Percentiles rank a stretch among this genome's conserved stretches.
phyloP scores from a whole-genome alignment of 768 basidiomycete species.

The Tricholoma sp. region DNA sequence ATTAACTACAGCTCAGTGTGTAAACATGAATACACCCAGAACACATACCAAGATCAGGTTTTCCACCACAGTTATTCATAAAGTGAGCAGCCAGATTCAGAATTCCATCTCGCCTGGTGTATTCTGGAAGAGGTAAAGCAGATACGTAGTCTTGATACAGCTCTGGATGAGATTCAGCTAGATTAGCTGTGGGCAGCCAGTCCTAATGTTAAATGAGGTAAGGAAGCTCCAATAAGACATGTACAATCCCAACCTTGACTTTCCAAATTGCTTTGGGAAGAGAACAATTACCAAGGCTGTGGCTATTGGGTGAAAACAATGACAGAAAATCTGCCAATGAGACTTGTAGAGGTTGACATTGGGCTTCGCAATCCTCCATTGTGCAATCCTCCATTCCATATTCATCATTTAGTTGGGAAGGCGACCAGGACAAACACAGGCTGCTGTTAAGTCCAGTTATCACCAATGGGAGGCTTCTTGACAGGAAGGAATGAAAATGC shows the following conservation, averaged over 20 bases:
- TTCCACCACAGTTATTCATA: slow-evolving; percentile 59
- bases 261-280: not conserved
- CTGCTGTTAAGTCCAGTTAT: not conserved
- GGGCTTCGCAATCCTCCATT: not conserved
- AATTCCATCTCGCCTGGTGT: slow-evolving; percentile 81
- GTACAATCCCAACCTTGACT: not conserved
- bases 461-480: not conserved
- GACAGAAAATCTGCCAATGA: not conserved
- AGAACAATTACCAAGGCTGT: not conserved
- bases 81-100: slow-evolving; percentile 87
- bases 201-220: slow-evolving; percentile 43
- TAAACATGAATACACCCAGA: slow-evolving; percentile 14
- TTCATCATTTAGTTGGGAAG: not conserved
- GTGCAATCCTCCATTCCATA: not conserved
- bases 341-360: not conserved
- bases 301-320: not conserved
- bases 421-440: not conserved
- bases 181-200: slow-evolving; percentile 86
- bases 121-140: slow-evolving; percentile 82
- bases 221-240: not conserved
- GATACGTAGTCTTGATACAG: slow-evolving; percentile 78
- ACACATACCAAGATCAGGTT: slow-evolving; percentile 67
- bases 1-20: slow-evolving; percentile 5
- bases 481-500: not conserved
- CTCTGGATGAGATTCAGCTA: slow-evolving; percentile 74